Base-by-base conservation (phyloP, 371 early-diverging fungal genomes). In the Mortierella polycephala region DNA sequence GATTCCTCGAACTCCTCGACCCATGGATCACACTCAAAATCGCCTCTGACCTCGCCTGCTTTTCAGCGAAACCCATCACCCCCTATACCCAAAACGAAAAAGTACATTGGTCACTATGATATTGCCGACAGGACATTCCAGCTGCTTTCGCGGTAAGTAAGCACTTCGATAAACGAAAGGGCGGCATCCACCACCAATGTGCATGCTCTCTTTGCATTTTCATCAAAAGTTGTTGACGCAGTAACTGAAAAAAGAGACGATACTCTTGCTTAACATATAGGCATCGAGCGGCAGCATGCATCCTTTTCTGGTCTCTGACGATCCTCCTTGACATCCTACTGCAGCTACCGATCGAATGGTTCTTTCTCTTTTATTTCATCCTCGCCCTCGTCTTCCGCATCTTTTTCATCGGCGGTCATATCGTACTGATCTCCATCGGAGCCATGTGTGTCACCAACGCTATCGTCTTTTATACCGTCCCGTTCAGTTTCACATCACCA, bases 291-390 rank as follows among this genome's bases (percentile, higher is more conserved):
- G 81, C 75, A 42, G 81, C 81, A 39, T 71, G 75, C 46, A 75
- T 75, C 52, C 66, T 81, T 21, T 71, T 80, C 46, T 82, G 82
- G 82, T 80, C 81, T 16, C 21, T 82, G 67, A 81, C 81, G 46
- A 80, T 81, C 66, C 75, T 82, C 7, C 82, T 82, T 4, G 81
- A 82, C 59, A 73, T 81, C 23, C 63, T 74, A 45, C 66, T 77
- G n/a, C 74, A 81, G 55, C 64, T 87, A 60, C 87, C 87, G 1
- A 79, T 84, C 62, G 87, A 87, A 60, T 87, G 85, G 85, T 74
- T 87, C 57, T 83, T 86, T 40, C 79, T 85, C 58, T 70, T 81
- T 42, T 82, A 82, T 71, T 83, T 85, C 67, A 85, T 83, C 64
- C 74, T 85, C 42, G 83, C 83, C 41, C 69, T 86, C 16, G 80